phyloP scores from a whole-genome alignment of 495 filamentous ascomycete genomes.

The Penicillium robsamsonii region DNA sequence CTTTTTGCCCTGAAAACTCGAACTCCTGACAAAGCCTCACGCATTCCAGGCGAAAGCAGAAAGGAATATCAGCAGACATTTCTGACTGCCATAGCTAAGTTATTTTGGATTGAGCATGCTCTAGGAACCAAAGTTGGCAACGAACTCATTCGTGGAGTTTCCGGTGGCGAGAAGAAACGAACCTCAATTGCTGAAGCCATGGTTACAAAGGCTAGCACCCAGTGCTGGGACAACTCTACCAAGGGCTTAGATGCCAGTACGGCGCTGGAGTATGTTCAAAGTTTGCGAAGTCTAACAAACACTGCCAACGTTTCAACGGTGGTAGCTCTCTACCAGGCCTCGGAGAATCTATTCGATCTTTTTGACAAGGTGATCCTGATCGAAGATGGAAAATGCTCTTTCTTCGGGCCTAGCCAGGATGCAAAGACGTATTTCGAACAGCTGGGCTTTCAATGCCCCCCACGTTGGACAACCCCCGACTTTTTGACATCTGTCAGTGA shows the following conservation, averaged over 20 bases:
- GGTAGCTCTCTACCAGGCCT: constrained; percentile 71
- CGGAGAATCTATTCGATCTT: constrained; percentile 63
- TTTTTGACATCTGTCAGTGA: constrained; percentile 69
- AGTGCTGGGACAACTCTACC: constrained; percentile 71
- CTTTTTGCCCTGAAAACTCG: constrained; percentile 67
- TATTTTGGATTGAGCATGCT: constrained; percentile 76
- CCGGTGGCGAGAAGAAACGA: constrained; percentile 72
- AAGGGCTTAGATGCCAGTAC: constrained; percentile 67
- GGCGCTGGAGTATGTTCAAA: constrained; percentile 64
- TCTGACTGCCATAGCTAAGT: constrained; percentile 65
- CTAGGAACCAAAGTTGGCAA: constrained; percentile 67
- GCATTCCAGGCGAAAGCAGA: constrained; percentile 56
- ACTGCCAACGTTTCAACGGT: constrained; percentile 58
- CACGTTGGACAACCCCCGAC: constrained; percentile 65
- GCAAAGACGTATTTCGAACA: constrained; percentile 62
- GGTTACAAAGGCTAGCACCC: constrained; percentile 61
- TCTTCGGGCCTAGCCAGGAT: constrained; percentile 57
- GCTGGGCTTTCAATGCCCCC: constrained; percentile 60
- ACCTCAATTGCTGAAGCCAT: constrained; percentile 69
- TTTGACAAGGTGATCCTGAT: constrained; percentile 73
- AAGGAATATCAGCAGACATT: constrained; percentile 65
- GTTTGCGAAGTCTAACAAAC: constrained; percentile 60
- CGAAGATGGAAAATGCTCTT: constrained; percentile 63
- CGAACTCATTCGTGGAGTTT: constrained; percentile 63
- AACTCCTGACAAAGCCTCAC: constrained; percentile 62